These are phyloP conservation scores for Sporothrix pseudoabietina DNA, from an alignment of 2,329 filamentous ascomycete genomes.

Conservation along the genomic window DNA sequence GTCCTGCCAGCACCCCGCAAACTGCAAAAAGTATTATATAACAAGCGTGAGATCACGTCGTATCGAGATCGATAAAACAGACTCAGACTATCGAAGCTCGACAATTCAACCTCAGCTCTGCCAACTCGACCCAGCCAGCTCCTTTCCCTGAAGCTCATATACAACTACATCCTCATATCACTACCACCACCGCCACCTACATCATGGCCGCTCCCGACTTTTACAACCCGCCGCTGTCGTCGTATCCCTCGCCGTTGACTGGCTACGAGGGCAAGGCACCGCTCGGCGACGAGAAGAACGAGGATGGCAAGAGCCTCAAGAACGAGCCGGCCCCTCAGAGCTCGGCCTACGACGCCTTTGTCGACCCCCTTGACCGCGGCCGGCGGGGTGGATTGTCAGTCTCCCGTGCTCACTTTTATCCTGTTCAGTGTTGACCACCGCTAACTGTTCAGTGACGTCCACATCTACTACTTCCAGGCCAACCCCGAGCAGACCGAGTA, in stretches of 20 bases:
- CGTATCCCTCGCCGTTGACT: conserved; percentile 58
- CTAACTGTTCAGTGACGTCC: conserved; percentile 63
- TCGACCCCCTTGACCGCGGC: conserved; percentile 66
- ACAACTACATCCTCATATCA: neutral
- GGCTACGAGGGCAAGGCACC: conserved; percentile 61
- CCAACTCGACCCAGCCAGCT: neutral
- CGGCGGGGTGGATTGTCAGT: conserved; percentile 70
- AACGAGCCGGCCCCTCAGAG: conserved; percentile 68
- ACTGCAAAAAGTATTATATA: conserved; percentile 4
- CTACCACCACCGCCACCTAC: neutral
- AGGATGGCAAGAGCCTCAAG: conserved; percentile 75
- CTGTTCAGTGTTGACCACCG: neutral
- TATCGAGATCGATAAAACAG: neutral
- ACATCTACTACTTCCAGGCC: conserved; percentile 77
- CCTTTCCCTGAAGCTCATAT: neutral
- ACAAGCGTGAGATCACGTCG: too few species aligned
- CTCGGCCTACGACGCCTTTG: conserved; percentile 69
- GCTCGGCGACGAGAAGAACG: conserved; percentile 59
- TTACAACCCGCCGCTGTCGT: conserved; percentile 36
- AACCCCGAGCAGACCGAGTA: conserved; percentile 65
- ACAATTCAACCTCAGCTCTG: neutral
- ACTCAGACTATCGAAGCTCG: neutral
- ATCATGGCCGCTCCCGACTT: conserved; percentile 29
- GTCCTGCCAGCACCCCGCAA: neutral
- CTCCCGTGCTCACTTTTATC: neutral